A percentile compares a stretch with the other conserved stretches of the same genome.
Conservation (phyloP, 106 monocot species). For the Platanthera guangdongensis region DNA sequence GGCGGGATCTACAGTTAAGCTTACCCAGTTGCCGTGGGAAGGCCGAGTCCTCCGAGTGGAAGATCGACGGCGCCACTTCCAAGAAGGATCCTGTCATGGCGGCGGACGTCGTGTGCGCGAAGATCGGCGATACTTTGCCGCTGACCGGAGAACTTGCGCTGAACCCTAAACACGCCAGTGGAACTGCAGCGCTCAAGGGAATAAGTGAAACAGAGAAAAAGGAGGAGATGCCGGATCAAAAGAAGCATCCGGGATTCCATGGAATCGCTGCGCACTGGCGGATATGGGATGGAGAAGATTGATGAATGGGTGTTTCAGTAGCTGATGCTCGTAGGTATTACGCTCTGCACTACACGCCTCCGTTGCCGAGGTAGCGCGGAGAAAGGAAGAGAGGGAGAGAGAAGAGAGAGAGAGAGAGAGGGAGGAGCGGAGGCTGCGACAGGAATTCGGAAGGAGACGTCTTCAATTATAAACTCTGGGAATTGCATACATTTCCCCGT, state of each 20-base stretch:
- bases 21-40: constrained; percentile 64
- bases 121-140: constrained; percentile 29
- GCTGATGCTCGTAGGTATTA: too few species aligned
- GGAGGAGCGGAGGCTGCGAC: not conserved
- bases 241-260: constrained; percentile 3
- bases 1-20: not conserved
- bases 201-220: not conserved
- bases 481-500: not conserved
- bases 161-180: constrained; percentile 48
- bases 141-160: constrained; percentile 29
- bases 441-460: not conserved
- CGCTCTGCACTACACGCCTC: too few species aligned
- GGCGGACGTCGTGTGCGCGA: constrained; percentile 55
- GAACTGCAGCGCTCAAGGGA: not conserved
- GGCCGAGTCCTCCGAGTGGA: constrained; percentile 60
- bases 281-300: not conserved
- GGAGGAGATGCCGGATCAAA: not conserved
- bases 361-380: too few species aligned
- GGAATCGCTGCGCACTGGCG: not conserved
- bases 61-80: constrained; percentile 34
- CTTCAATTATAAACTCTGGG: not conserved
- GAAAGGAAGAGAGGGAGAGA: not conserved
- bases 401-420: not conserved
- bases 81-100: constrained; percentile 50
- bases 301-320: not conserved